Evolutionary conservation across 129 eudicot genomes (phyloP).

Genomic region (Smallanthus sonchifolius): DNA sequence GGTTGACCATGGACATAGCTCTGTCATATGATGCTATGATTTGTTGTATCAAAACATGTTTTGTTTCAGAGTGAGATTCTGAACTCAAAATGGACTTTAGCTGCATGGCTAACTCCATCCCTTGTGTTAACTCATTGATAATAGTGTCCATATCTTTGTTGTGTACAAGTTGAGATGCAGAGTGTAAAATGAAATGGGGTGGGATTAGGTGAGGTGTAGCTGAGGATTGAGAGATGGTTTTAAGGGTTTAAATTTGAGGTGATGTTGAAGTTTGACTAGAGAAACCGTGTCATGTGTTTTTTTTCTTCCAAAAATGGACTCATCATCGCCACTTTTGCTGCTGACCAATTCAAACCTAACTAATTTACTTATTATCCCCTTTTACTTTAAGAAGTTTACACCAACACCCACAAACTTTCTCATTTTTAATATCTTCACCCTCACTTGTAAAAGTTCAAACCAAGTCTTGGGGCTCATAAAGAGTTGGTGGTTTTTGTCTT

Average conservation of each 20-base stretch:
- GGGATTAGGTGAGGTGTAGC: constrained; percentile 23
- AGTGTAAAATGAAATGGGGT: constrained; percentile 9
- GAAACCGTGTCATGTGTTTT: constrained; percentile 51
- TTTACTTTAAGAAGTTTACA: neutral
- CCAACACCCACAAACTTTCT: neutral
- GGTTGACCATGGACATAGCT: constrained; percentile 60
- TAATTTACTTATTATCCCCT: constrained; percentile 4
- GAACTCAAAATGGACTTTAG: constrained; percentile 53
- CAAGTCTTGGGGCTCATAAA: neutral
- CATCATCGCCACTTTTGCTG: constrained; percentile 33
- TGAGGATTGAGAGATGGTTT: constrained; percentile 29
- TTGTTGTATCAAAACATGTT: constrained; percentile 47
- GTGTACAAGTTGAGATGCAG: constrained; percentile 19
- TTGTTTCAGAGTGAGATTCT: constrained; percentile 33
- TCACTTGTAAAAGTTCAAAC: neutral
- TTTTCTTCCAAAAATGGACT: constrained; percentile 31
- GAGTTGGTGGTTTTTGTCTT: neutral
- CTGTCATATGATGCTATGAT: constrained; percentile 67
- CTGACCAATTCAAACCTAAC: constrained; percentile 69
- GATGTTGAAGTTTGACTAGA: constrained; percentile 66
- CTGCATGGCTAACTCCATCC: constrained; percentile 71
- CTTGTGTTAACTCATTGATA: constrained; percentile 61
- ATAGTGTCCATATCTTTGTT: constrained; percentile 30
- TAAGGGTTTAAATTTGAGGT: constrained; percentile 34
- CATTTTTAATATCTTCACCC: neutral